Percentiles rank a stretch among this genome's conserved stretches.
These are phyloP conservation scores for Suillus discolor DNA, from an alignment of 768 basidiomycete species.

Conservation along the genomic window DNA sequence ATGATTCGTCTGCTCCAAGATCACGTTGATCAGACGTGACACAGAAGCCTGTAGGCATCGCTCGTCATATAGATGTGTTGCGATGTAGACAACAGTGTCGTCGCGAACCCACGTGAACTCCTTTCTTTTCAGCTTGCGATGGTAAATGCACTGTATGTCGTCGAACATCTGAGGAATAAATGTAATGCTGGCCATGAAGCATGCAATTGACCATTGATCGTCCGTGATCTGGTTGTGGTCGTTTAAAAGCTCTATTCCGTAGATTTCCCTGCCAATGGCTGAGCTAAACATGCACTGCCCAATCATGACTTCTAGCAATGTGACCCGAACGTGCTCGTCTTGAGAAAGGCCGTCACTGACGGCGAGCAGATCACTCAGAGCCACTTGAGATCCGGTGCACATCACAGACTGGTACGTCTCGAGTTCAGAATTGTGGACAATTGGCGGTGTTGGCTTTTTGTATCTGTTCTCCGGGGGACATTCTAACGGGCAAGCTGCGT, in stretches of 20 bases:
- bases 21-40: not conserved
- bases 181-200: not conserved
- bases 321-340: not conserved
- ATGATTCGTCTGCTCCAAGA: not conserved
- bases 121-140: not conserved
- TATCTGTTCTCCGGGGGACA: not conserved
- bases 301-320: not conserved
- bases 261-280: not conserved
- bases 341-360: not conserved
- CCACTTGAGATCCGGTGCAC: not conserved
- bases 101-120: conserved; percentile 8
- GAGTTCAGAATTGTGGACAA: not conserved
- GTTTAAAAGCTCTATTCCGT: not conserved
- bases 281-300: not conserved
- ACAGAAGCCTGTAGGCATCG: conserved; percentile 4
- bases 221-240: not conserved
- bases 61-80: conserved; percentile 6
- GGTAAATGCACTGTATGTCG: rapidly evolving
- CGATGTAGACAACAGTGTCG: conserved; percentile 3
- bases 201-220: not conserved
- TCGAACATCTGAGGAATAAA: not conserved
- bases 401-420: not conserved
- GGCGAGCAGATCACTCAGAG: not conserved
- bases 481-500: not conserved
- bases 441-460: not conserved